Percentiles rank a stretch among this genome's conserved stretches.
Evolutionary conservation across 768 basidiomycete species (phyloP).

Genomic region (Lactarius pseudohatsudake): DNA sequence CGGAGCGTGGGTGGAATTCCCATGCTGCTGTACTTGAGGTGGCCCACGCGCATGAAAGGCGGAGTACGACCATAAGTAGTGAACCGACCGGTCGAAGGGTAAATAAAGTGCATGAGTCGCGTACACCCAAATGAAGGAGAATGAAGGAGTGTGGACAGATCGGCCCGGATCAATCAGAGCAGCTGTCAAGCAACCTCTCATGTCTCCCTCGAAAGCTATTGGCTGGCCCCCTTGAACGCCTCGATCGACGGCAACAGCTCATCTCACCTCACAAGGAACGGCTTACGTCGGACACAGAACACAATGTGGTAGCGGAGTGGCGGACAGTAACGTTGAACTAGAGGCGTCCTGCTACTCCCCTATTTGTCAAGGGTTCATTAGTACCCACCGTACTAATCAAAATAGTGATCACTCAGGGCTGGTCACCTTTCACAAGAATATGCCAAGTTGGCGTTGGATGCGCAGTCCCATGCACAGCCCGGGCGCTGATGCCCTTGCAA

Average conservation of each 20-base stretch:
- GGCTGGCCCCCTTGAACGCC: background rate
- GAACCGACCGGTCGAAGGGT: background rate
- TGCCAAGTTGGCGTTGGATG: slow-evolving; percentile 97
- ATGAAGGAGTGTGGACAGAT: too few relatives aligned
- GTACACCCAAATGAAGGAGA: background rate
- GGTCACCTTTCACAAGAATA: slow-evolving; percentile 82
- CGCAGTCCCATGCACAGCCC: slow-evolving; percentile 97
- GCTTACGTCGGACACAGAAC: background rate
- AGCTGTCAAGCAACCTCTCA: background rate
- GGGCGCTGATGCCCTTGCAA: slow-evolving; percentile 85
- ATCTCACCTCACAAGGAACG: slow-evolving; percentile 12
- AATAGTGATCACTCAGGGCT: background rate
- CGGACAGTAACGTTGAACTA: background rate
- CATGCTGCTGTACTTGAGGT: slow-evolving; percentile 1
- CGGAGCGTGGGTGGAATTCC: slow-evolving; percentile 8
- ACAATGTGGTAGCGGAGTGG: background rate
- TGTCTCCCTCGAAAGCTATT: background rate
- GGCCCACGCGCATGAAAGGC: background rate
- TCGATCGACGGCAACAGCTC: slow-evolving; percentile 17
- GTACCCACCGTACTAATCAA: slow-evolving; percentile 23
- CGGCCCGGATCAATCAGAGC: too few relatives aligned
- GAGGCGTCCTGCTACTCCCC: background rate
- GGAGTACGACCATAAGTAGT: slow-evolving; percentile 7
- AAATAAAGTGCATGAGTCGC: background rate
- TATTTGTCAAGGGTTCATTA: slow-evolving; percentile 8